Conservation (phyloP, 768 basidiomycete species). For the Boletellus sp. region DNA sequence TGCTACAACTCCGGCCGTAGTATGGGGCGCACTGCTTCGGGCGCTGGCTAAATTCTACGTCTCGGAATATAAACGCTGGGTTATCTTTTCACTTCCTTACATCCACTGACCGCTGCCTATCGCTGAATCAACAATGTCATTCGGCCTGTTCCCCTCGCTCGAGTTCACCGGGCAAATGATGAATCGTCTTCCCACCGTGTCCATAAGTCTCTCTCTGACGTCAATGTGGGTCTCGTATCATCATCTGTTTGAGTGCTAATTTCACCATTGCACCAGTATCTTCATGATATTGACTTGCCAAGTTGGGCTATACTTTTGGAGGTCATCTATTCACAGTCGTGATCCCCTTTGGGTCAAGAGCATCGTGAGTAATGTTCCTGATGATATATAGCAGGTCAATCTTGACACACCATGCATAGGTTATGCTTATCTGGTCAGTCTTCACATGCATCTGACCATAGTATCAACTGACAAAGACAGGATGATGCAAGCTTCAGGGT, state of each 20-base stretch:
- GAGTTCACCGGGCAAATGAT: conserved; percentile 4
- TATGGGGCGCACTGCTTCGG: conserved; percentile 3
- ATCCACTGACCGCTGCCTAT: background rate
- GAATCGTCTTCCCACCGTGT: conserved; percentile 7
- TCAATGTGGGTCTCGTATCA: conserved; percentile 5
- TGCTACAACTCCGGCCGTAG: background rate
- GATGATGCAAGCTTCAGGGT: conserved; percentile 14
- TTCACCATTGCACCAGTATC: conserved; percentile 1
- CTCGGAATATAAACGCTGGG: conserved; percentile 11
- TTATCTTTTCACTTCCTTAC: background rate
- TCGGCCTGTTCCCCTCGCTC: background rate
- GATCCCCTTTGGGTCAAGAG: conserved; percentile 23
- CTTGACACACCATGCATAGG: conserved; percentile 7
- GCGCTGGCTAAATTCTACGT: background rate
- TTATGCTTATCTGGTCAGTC: conserved; percentile 23
- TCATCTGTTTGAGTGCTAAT: background rate
- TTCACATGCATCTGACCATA: background rate
- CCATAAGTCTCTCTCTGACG: conserved; percentile 10
- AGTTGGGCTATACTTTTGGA: conserved; percentile 24
- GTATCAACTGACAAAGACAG: conserved; percentile 11
- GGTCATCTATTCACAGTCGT: conserved; percentile 5
- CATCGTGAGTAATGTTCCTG: conserved; percentile 9
- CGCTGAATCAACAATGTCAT: conserved; percentile 5
- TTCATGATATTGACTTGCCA: conserved; percentile 23
- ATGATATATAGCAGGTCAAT: too few relatives aligned